A percentile compares a stretch with the other conserved stretches of the same genome.
phyloP scores from a whole-genome alignment of 768 basidiomycete species.

The Suillus cothurnatus region DNA sequence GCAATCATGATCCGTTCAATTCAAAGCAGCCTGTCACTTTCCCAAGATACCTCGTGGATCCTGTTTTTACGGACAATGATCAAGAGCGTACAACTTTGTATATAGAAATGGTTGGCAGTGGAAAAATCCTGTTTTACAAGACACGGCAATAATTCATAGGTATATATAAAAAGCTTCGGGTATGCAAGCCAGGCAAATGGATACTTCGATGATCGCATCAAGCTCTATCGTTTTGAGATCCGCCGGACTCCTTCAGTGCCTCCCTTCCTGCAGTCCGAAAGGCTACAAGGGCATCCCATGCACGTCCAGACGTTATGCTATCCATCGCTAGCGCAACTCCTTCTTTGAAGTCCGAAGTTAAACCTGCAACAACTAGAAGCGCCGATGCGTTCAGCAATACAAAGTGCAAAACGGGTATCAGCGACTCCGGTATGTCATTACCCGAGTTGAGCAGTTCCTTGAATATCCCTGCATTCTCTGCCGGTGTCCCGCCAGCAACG shows the following conservation, averaged over 20 bases:
- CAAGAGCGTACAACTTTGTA: background rate
- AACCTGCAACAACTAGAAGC: slow-evolving; percentile 80
- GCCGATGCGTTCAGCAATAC: slow-evolving; percentile 92
- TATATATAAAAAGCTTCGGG: background rate
- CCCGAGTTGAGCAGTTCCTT: slow-evolving; percentile 62
- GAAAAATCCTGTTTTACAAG: background rate
- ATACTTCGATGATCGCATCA: background rate
- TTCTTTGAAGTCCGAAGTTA: slow-evolving; percentile 67
- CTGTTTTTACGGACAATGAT: background rate
- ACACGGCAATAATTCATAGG: background rate
- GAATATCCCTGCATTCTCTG: slow-evolving; percentile 81
- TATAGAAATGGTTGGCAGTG: background rate
- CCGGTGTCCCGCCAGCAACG: slow-evolving; percentile 74
- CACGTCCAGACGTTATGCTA: slow-evolving; percentile 58
- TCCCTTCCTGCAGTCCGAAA: slow-evolving; percentile 47
- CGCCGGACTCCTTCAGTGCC: slow-evolving; percentile 2
- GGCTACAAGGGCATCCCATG: slow-evolving; percentile 56
- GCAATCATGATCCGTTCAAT: background rate
- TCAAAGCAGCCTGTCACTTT: background rate
- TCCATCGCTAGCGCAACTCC: slow-evolving; percentile 70
- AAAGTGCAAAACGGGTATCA: slow-evolving; percentile 78
- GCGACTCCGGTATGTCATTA: slow-evolving; percentile 50
- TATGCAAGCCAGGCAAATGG: background rate
- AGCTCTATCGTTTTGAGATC: background rate
- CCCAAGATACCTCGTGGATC: background rate